A percentile compares a stretch with the other conserved stretches of the same genome.
phyloP scores from a whole-genome alignment of 2,329 filamentous ascomycete genomes.

The Cordyceps fumosorosea region DNA sequence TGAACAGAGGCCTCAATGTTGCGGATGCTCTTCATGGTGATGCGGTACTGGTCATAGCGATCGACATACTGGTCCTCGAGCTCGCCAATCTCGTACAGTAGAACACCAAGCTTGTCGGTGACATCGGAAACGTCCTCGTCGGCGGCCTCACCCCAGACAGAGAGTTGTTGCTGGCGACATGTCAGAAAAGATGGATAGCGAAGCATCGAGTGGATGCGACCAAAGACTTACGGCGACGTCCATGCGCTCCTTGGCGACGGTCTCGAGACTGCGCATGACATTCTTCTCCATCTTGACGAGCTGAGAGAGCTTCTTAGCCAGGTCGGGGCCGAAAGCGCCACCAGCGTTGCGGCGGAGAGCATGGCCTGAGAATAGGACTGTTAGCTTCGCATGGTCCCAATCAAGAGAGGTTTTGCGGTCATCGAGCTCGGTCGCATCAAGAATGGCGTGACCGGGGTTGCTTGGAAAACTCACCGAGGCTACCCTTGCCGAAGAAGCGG shows the following conservation, averaged over 20 bases:
- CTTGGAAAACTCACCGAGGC: conserved; percentile 63
- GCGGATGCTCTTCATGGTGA: conserved; percentile 98
- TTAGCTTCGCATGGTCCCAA: neutral
- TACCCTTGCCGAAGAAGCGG: conserved; percentile 79
- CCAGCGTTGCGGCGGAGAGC: conserved; percentile 66
- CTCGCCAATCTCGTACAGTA: conserved; percentile 97
- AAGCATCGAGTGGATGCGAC: too few species aligned
- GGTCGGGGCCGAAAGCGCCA: conserved; percentile 74
- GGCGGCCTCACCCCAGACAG: conserved; percentile 90
- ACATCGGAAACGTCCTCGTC: conserved; percentile 98
- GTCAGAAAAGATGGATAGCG: conserved; percentile 13
- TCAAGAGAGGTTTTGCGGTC: neutral
- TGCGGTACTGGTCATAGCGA: conserved; percentile 97
- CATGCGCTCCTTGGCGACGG: conserved; percentile 93
- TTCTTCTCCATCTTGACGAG: conserved; percentile 99
- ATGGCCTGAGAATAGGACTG: conserved; percentile 40
- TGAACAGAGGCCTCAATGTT: conserved; percentile 99
- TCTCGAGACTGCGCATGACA: conserved; percentile 96
- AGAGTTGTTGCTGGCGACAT: conserved; percentile 80
- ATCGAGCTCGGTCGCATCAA: neutral
- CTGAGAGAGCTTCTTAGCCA: conserved; percentile 95
- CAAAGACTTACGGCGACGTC: conserved; percentile 77
- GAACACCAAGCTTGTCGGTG: conserved; percentile 95
- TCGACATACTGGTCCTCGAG: conserved; percentile 98
- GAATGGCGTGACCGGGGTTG: neutral